A percentile compares a stretch with the other conserved stretches of the same genome.
Conservation (phyloP, 495 filamentous ascomycete genomes). For the Penicillium waksmanii region DNA sequence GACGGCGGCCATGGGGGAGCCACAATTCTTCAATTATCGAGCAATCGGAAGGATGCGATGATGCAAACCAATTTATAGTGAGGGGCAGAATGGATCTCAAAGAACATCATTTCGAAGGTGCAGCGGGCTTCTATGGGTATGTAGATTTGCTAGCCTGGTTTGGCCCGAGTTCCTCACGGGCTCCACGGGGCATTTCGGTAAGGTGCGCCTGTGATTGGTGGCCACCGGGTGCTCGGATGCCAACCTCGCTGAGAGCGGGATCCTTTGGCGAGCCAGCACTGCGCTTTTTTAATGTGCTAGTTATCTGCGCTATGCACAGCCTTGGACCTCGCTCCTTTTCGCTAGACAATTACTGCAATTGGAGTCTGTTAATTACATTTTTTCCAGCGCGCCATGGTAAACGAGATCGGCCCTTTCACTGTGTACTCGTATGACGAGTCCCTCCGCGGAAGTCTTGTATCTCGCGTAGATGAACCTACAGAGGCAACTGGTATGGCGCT, state of each 20-base stretch:
- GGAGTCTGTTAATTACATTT: background rate
- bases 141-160: background rate
- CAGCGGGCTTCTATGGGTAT: background rate
- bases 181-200: conserved; percentile 38
- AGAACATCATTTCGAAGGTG: background rate
- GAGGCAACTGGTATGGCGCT: conserved; percentile 1
- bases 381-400: background rate
- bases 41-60: background rate
- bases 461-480: conserved; percentile 31
- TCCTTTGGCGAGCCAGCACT: conserved; percentile 41
- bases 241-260: conserved; percentile 47
- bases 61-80: background rate
- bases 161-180: background rate
- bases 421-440: conserved; percentile 3
- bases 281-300: conserved; percentile 8
- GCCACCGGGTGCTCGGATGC: conserved; percentile 27
- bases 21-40: no score
- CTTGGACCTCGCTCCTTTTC: conserved; percentile 5
- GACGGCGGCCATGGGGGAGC: no score
- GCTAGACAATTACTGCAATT: background rate
- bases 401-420: conserved; percentile 4
- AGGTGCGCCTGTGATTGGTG: conserved; percentile 40
- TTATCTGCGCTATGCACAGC: background rate
- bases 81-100: background rate
- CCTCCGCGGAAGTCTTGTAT: conserved; percentile 23